Conservation (phyloP, 176 grass and related monocot species). For the Saccharum officinarum region DNA sequence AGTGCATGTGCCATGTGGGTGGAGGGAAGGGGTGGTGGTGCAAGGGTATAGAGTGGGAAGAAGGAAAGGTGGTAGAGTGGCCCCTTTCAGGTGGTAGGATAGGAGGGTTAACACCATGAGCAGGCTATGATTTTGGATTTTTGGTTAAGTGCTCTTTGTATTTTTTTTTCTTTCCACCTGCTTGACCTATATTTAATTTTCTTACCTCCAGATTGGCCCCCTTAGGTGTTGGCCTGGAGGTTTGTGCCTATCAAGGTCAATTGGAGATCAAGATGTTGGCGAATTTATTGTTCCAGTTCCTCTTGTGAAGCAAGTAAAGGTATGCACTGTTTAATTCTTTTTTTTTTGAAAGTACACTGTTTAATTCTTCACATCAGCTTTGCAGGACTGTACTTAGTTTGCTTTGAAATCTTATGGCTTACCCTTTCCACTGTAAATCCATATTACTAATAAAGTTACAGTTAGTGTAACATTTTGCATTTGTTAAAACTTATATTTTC, state of each 20-base stretch:
- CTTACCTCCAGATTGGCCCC: conserved; percentile 76
- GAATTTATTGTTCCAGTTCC: conserved; percentile 97
- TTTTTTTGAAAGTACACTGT: too few relatives aligned
- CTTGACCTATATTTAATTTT: conserved; percentile 24
- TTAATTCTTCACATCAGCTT: conserved; percentile 19
- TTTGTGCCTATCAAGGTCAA: conserved; percentile 95
- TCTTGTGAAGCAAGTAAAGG: conserved; percentile 96
- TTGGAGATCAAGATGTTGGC: conserved; percentile 94
- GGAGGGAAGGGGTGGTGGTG: neutral
- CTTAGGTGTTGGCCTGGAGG: conserved; percentile 98
- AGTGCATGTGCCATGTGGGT: neutral
- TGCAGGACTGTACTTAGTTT: neutral
- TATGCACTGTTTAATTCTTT: conserved; percentile 27
- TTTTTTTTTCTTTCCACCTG: conserved; percentile 1
- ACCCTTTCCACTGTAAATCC: neutral
- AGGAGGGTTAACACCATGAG: neutral
- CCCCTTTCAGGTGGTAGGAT: conserved; percentile 29
- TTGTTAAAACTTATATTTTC: neutral
- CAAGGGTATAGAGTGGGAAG: conserved; percentile 35
- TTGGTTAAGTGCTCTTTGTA: neutral
- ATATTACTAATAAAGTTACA: neutral
- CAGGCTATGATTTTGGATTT: conserved; percentile 18
- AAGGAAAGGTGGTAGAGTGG: conserved; percentile 40
- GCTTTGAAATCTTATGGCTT: conserved; percentile 24
- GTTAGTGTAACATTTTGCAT: neutral